Evolutionary conservation across 2,329 filamentous ascomycete genomes (phyloP).

Genomic region (Fusarium duplospermum): DNA sequence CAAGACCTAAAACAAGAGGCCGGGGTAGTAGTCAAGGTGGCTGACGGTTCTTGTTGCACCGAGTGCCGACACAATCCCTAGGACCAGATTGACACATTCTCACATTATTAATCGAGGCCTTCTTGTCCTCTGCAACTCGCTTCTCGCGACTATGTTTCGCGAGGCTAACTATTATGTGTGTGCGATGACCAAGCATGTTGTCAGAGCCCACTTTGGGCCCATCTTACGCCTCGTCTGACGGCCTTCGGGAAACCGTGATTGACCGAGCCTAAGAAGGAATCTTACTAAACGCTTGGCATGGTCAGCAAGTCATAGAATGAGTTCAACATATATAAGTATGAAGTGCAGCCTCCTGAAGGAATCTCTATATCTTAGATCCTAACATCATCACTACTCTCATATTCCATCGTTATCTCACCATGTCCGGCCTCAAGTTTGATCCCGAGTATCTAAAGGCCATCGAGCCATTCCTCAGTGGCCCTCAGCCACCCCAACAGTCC

Average conservation of each 20-base stretch:
- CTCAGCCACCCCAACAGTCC: neutral
- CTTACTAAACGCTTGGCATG: neutral
- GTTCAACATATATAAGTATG: neutral
- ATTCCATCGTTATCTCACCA: neutral
- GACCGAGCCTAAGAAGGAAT: neutral
- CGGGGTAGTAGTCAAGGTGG: neutral
- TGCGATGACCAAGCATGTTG: neutral
- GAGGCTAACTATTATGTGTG: neutral
- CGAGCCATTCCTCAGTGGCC: neutral
- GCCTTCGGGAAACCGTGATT: neutral
- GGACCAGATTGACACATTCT: neutral
- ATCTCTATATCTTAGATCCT: neutral
- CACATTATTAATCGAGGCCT: neutral
- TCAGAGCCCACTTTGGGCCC: neutral
- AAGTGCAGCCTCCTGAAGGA: neutral
- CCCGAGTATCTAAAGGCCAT: conserved; percentile 6
- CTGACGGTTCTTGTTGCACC: neutral
- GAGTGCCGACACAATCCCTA: neutral
- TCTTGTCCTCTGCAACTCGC: neutral
- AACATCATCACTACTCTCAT: neutral
- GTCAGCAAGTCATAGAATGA: neutral
- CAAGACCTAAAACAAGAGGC: neutral
- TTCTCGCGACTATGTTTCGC: neutral
- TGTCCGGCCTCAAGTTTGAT: conserved; percentile 18
- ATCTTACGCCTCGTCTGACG: neutral